phyloP scores from a whole-genome alignment of 2,329 filamentous ascomycete species.

The Didymella segeticola region DNA sequence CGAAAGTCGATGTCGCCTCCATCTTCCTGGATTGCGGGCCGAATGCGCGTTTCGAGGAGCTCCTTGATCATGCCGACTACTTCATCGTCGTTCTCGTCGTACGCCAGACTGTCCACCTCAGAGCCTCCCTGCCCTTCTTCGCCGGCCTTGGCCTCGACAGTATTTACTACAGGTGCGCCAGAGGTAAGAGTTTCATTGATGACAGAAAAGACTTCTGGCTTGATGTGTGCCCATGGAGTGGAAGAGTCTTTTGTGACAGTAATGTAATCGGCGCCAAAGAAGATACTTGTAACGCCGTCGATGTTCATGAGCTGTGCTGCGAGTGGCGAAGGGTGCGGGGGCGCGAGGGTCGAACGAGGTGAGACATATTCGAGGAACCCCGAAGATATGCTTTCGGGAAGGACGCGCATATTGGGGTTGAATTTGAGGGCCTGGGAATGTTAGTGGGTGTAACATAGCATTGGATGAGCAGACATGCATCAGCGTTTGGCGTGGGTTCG shows the following conservation, averaged over 20 bases:
- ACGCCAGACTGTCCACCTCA: slow-evolving; percentile 75
- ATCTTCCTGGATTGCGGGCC: slow-evolving; percentile 96
- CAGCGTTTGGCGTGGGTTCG: slow-evolving; percentile 90
- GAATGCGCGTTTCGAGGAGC: slow-evolving; percentile 89
- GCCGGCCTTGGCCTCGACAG: slow-evolving; percentile 64
- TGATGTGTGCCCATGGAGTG: slow-evolving; percentile 91
- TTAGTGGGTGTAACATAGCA: slow-evolving; percentile 13
- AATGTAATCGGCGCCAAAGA: slow-evolving; percentile 95
- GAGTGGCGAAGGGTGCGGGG: slow-evolving; percentile 88
- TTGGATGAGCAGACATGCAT: slow-evolving; percentile 60
- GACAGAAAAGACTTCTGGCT: slow-evolving; percentile 91
- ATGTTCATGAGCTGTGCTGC: slow-evolving; percentile 90
- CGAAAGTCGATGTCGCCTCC: slow-evolving; percentile 96
- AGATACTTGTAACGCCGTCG: slow-evolving; percentile 92
- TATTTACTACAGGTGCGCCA: slow-evolving; percentile 80
- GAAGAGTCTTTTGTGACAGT: slow-evolving; percentile 91
- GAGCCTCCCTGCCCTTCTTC: slow-evolving; percentile 58
- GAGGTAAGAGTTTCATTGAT: slow-evolving; percentile 92
- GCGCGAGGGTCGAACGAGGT: slow-evolving; percentile 84
- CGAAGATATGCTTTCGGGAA: slow-evolving; percentile 74
- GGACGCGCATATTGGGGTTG: slow-evolving; percentile 84
- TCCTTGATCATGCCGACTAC: slow-evolving; percentile 99
- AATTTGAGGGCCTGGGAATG: slow-evolving; percentile 77
- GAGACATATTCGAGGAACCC: slow-evolving; percentile 91
- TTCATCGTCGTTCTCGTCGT: slow-evolving; percentile 90